Evolutionary conservation across 2,329 filamentous ascomycete genomes (phyloP), one percentile per base, ranked within the genome.

Genomic region (Metarhizium anisopliae): DNA sequence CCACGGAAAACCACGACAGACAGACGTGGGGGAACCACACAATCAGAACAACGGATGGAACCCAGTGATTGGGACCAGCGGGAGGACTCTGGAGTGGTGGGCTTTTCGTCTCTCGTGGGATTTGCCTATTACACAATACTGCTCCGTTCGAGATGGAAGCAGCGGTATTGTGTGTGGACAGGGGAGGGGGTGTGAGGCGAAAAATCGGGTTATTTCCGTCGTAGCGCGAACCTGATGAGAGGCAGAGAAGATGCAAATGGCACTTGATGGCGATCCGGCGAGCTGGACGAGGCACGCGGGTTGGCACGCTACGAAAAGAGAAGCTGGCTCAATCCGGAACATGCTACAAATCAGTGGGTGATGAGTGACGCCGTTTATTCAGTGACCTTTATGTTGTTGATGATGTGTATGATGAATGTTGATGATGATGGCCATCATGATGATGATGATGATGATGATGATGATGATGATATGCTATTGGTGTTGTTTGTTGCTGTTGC

Each of bases 151-250:
- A 49, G 45, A 69, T 66, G 64, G 62, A 67, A 61, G 60, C 60
- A 59, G 60, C 61, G 63, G 60, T 65, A 61, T 66, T 40, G 16
- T 59, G 59, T 60, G 51, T 59, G 63, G 60, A 58, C 56, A 60
- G 55, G 51, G 43, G 35, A 59, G 58, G 63, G 65, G 59, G 66
- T 56, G 64, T 62, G 59, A 56, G 56, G 62, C 59, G 59, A 59
- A 60, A 58, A 67, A 64, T 68, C 65, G 66, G 67, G 61, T 62
- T 67, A 64, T 69, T 69, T 68, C 65, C 64, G 64, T 65, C 54
- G 62, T 65, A 65, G 65, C 63, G 64, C 56, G 58, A 61, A 56
- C 47, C 54, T 20, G 49, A 40, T 40, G 32, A 47, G 47, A 42
- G 45, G 14, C 35, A 11, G 47, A 49, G 13, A 51, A 49, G 59